Percentiles rank a stretch among this genome's conserved stretches.
phyloP scores from a whole-genome alignment of 2,329 filamentous ascomycete genomes.

The Pezicula radicicola region DNA sequence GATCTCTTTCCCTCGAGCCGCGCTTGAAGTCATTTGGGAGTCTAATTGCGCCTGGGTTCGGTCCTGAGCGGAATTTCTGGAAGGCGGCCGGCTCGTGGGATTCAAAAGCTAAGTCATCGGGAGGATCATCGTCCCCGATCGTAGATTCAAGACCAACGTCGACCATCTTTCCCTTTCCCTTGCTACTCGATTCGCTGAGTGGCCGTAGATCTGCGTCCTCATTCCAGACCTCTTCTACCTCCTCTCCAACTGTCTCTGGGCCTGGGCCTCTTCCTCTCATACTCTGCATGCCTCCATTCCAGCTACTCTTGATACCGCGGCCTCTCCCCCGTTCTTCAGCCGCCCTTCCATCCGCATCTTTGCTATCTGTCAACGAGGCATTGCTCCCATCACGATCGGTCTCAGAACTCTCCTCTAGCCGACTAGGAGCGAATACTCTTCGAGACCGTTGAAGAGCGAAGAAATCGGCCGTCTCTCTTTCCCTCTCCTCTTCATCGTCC shows the following conservation, averaged over 20 bases:
- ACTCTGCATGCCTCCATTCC: constrained; percentile 46
- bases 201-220: constrained; percentile 21
- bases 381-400: constrained; percentile 69
- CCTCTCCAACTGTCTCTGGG: constrained; percentile 32
- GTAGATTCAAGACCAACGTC: constrained; percentile 80
- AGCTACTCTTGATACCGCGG: constrained; percentile 59
- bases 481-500: constrained; percentile 87
- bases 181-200: constrained; percentile 31
- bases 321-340: constrained; percentile 43
- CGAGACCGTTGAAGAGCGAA: constrained; percentile 89
- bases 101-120: constrained; percentile 57
- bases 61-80: constrained; percentile 47
- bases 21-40: constrained; percentile 22
- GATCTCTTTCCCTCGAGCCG: constrained; percentile 13
- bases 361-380: constrained; percentile 50
- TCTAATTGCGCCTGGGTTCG: constrained; percentile 25
- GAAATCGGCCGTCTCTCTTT: constrained; percentile 89
- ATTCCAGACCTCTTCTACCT: constrained; percentile 25
- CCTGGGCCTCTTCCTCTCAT: constrained; percentile 21
- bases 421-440: constrained; percentile 80
- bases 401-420: constrained; percentile 82
- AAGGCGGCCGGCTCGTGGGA: constrained; percentile 56
- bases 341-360: constrained; percentile 40
- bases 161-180: constrained; percentile 68
- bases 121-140: constrained; percentile 56